Base-by-base conservation (phyloP, 2,329 filamentous ascomycete species). In the Penicillium sp. region DNA sequence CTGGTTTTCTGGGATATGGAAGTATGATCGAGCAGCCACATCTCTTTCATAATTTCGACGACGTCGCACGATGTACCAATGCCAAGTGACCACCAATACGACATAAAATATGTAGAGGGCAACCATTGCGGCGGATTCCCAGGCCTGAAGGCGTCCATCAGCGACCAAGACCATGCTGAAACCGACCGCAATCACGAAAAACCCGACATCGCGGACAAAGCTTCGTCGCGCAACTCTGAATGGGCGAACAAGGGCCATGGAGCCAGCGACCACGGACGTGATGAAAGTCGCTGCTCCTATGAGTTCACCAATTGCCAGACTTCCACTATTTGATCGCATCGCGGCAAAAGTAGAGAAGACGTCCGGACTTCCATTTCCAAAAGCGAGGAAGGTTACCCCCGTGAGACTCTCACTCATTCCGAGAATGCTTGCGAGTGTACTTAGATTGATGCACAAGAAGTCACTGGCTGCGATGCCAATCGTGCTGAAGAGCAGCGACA, bases 341-440 rank as follows among this genome's bases (percentile, higher is more conserved):
- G 93, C 94, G 12, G 93, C 93, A 71, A 98, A 97, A 2, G 93
- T 98, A 56, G 90, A 96, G 70, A 98, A 98, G 39, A 98, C 90
- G 69, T 98, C 93, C 2, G 93, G 93, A 52, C 91, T 97, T 45
- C 93, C 93, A 74, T 98, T 98, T 55, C 93, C 93, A 70, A 98
- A 94, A 7, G 93, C 93, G 45, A 98, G 74, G 62, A 98, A 95
- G 0, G 93, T 98, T 27, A 98, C 94, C 33, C 93, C 93, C 0
- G 93, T 90, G 70, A 98, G 79, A 67, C 89, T 97, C 73, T 98
- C 90, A 67, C 90, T 96, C 75, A 98, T 85, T 18, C 91, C 90
- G 27, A 97, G 77, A 45, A 96, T 82, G 48, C 79, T 85, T 24
- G 93, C 85, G 59, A 98, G 93, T 9, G 93, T 97, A 68, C 88